These are phyloP conservation scores for Pseudocercospora pini-densiflorae DNA, from an alignment of 2,329 filamentous ascomycete genomes.

Conservation along the genomic window DNA sequence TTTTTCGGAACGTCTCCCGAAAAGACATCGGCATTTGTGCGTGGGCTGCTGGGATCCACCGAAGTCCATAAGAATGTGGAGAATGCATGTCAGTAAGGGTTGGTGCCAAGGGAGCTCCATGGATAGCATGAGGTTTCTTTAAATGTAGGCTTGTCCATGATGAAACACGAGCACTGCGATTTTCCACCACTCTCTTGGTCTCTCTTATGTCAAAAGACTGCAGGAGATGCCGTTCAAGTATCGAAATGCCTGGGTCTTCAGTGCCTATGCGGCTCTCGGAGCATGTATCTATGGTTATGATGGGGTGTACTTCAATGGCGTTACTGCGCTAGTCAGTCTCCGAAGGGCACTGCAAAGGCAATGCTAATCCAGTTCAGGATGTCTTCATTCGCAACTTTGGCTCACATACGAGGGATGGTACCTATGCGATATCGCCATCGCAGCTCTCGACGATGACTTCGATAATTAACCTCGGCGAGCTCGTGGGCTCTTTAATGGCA, in stretches of 20 bases:
- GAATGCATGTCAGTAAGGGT: background rate
- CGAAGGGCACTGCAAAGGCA: background rate
- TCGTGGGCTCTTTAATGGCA: background rate
- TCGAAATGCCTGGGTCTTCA: background rate
- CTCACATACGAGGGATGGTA: background rate
- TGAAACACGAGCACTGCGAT: background rate
- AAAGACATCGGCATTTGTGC: background rate
- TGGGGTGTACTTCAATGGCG: conserved; percentile 1
- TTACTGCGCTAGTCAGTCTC: background rate
- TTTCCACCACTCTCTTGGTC: background rate
- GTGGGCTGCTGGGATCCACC: background rate
- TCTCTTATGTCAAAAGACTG: background rate
- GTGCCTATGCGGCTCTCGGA: background rate
- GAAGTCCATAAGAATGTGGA: background rate
- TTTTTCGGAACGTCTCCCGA: background rate
- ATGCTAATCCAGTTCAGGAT: background rate
- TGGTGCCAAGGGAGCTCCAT: background rate
- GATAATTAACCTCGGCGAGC: background rate
- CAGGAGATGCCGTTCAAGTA: background rate
- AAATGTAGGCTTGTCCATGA: background rate
- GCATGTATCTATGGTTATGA: conserved; percentile 1
- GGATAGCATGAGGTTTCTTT: background rate
- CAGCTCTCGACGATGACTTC: background rate
- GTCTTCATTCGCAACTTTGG: background rate
- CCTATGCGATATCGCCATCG: background rate